Conservation (phyloP, 345 rosid species). For the Syzygium aromaticum region DNA sequence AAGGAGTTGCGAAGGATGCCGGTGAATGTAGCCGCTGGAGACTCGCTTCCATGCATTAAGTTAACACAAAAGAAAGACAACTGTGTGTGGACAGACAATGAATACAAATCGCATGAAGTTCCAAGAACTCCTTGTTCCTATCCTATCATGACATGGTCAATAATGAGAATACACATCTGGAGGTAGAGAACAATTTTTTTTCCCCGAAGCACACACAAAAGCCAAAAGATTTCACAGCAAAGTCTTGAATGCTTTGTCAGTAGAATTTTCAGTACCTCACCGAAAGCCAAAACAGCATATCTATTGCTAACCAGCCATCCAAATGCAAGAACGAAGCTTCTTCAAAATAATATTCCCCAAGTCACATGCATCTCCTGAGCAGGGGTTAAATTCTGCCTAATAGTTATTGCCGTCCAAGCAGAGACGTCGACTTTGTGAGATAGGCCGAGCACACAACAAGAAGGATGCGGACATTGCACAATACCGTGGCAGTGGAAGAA, state of each 20-base stretch:
- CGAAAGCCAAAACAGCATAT: not conserved
- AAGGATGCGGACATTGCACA: not conserved
- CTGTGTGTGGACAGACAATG: not conserved
- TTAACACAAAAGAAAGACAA: not conserved
- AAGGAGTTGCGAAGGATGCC: not conserved
- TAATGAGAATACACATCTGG: not conserved
- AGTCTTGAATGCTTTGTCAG: not conserved
- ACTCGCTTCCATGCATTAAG: not conserved
- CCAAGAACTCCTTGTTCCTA: not conserved
- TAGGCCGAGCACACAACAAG: not conserved
- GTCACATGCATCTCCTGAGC: not conserved
- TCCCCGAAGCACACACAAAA: not conserved
- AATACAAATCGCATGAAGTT: not conserved
- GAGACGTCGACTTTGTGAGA: not conserved
- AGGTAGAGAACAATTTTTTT: not conserved
- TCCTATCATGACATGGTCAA: not conserved
- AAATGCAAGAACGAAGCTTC: not conserved
- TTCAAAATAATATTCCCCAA: not conserved
- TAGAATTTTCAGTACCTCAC: not conserved
- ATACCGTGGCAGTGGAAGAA: not conserved
- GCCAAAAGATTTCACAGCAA: not conserved
- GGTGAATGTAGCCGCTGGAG: not conserved
- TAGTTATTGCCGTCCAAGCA: not conserved
- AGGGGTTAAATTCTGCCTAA: not conserved
- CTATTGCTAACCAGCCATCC: not conserved